Evolutionary conservation across 208 protist species (phyloP).

Genomic region (Leishmania tropica): DNA sequence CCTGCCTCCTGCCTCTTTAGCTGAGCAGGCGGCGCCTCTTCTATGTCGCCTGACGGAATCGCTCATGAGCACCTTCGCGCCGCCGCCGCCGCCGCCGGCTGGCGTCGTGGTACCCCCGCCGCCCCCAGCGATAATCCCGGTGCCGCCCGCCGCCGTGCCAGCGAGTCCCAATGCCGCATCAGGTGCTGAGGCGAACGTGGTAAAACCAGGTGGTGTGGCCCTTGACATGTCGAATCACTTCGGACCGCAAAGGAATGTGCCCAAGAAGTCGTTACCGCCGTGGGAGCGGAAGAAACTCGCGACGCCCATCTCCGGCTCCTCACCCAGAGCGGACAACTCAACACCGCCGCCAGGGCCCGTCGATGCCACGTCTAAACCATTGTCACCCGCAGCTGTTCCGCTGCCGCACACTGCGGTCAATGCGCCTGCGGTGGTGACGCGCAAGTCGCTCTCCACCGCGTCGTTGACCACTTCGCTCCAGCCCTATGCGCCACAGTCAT

Average conservation of each 20-base stretch:
- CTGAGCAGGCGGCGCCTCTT: background rate
- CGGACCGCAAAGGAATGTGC: slow-evolving; percentile 20
- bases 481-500: background rate
- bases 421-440: slow-evolving; percentile 3
- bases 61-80: slow-evolving; percentile 35
- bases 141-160: slow-evolving; percentile 12
- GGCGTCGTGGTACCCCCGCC: slow-evolving; percentile 28
- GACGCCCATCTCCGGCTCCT: slow-evolving; percentile 5
- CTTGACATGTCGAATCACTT: slow-evolving; percentile 56
- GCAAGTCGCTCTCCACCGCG: slow-evolving; percentile 21
- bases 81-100: slow-evolving; percentile 32
- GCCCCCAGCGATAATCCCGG: slow-evolving; percentile 11
- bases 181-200: slow-evolving; percentile 6
- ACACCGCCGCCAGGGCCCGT: background rate
- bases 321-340: slow-evolving; percentile 9
- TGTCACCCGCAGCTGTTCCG: background rate
- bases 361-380: background rate
- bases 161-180: background rate
- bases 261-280: slow-evolving; percentile 45
- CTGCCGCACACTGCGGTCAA: background rate
- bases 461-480: background rate
- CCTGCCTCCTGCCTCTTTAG: background rate
- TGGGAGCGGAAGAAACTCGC: slow-evolving; percentile 39
- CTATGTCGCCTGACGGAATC: background rate
- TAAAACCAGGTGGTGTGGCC: slow-evolving; percentile 39